Evolutionary conservation across 1,139 yeast genomes (phyloP).

Genomic region (Suhomyces kunorum): DNA sequence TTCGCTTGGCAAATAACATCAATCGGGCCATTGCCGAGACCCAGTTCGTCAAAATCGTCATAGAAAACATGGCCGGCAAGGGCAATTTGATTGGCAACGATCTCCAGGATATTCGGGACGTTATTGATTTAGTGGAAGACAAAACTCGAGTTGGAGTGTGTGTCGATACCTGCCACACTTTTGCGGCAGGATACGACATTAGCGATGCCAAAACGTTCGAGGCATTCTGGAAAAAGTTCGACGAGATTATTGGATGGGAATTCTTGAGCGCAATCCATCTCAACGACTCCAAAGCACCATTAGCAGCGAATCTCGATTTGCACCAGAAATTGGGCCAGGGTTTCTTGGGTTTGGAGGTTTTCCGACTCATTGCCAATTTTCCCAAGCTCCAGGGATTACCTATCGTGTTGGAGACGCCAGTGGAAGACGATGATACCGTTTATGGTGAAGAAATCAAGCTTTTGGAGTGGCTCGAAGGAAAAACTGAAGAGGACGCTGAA

Average conservation of each 20-base stretch:
- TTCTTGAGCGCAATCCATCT: conserved; percentile 81
- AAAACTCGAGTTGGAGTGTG: conserved; percentile 89
- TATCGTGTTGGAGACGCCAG: conserved; percentile 87
- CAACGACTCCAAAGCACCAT: conserved; percentile 93
- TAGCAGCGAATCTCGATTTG: conserved; percentile 85
- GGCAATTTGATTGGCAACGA: conserved; percentile 86
- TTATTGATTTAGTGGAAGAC: conserved; percentile 74
- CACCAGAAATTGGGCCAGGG: conserved; percentile 92
- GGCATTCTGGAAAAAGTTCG: conserved; percentile 75
- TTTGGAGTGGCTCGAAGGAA: conserved; percentile 69
- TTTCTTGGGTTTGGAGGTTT: conserved; percentile 81
- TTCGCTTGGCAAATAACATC: conserved; percentile 71
- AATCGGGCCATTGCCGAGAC: conserved; percentile 78
- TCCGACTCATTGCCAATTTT: conserved; percentile 74
- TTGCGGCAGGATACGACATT: conserved; percentile 95
- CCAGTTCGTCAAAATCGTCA: conserved; percentile 74
- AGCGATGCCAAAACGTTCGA: conserved; percentile 56
- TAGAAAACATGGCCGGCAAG: conserved; percentile 98
- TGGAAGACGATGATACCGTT: conserved; percentile 53
- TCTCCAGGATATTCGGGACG: conserved; percentile 70
- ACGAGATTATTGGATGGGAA: conserved; percentile 67
- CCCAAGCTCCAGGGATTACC: conserved; percentile 66
- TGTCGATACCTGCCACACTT: conserved; percentile 91
- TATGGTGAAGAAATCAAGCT: conserved; percentile 84
- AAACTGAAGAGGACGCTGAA: conserved; percentile 54